Evolutionary conservation across 208 protist species (phyloP), one percentile per base, ranked within the genome.

Genomic region (Wallacemonas sp.): DNA sequence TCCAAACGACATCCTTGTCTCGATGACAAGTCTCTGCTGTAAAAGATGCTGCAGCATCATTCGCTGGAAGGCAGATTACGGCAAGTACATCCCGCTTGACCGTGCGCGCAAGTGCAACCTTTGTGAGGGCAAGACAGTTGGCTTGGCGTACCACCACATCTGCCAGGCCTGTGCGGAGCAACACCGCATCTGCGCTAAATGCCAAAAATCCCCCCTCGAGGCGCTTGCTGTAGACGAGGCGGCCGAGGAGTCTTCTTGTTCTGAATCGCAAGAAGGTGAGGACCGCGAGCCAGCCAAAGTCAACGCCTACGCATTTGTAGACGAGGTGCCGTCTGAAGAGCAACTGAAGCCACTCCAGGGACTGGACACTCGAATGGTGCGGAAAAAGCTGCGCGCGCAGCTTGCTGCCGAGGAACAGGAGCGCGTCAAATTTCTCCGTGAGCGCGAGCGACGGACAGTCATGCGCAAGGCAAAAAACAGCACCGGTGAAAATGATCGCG

Each of bases 1-100:
- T 11, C 61, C 76, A 1, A 47, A 52, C 3, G 55, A 66, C 9
- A 56, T 78, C 11, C 65, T 89, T 5, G 55, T 65, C 34, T 55
- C 48, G 8, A 90, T 92, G 81, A 92, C 86, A 8, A 92, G 82
- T 49, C 61, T 95, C 30, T 95, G 88, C 65, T 94, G 88, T 49
- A 65, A 78, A 9, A 80, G 87, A 8, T 97, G 92, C 76, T 92
- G 81, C 56, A 82, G 95, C 16, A 91, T 95, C 19, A 78, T 97
- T 56, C 76, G 92, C 29, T 97, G 92, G 92, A 95, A 94, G 65
- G 72, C 90, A 3, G 82, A 92, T 46, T 97, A 92, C 52, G 92
- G 92, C 1, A 94, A 97, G 66, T 97, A 92, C 62, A 63, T 65
- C 14, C 72, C 75, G 2, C 77, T 82, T 26, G 78, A 91, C 33